phyloP scores from a whole-genome alignment of 1,139 yeast genomes.

The Pichia sp. region DNA sequence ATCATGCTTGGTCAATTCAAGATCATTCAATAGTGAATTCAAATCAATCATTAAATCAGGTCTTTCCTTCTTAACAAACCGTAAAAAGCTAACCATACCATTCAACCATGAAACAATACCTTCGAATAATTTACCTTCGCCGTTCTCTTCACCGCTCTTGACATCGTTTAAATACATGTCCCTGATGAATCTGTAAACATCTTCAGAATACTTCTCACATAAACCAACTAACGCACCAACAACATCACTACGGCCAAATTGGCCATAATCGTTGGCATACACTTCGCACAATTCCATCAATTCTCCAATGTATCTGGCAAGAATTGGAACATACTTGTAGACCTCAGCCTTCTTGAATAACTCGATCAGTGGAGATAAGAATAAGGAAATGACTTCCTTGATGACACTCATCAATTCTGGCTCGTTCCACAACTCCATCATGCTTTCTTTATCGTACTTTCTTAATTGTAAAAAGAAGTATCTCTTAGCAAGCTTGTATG shows the following conservation, averaged over 20 bases:
- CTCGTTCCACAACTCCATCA: slow-evolving; percentile 82
- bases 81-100: slow-evolving; percentile 52
- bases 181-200: slow-evolving; percentile 72
- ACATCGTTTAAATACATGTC: slow-evolving; percentile 73
- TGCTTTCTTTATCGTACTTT: slow-evolving; percentile 68
- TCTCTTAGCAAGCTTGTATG: slow-evolving; percentile 42
- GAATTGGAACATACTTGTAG: slow-evolving; percentile 70
- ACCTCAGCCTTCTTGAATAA: slow-evolving; percentile 76
- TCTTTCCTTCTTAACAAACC: slow-evolving; percentile 58
- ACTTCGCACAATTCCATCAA: slow-evolving; percentile 51
- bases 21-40: slow-evolving; percentile 29
- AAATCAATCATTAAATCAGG: slow-evolving; percentile 44
- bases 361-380: slow-evolving; percentile 80
- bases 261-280: slow-evolving; percentile 43
- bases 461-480: slow-evolving; percentile 65
- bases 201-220: slow-evolving; percentile 66
- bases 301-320: slow-evolving; percentile 73
- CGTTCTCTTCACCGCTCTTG: slow-evolving; percentile 30
- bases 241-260: slow-evolving; percentile 35
- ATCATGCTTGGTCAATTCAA: slow-evolving; percentile 30
- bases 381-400: slow-evolving; percentile 69
- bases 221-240: slow-evolving; percentile 66
- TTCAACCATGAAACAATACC: slow-evolving; percentile 70
- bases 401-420: slow-evolving; percentile 71
- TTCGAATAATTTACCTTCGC: slow-evolving; percentile 58